Conservation (phyloP, 305 asterid species). For the Rubia peregrina region DNA sequence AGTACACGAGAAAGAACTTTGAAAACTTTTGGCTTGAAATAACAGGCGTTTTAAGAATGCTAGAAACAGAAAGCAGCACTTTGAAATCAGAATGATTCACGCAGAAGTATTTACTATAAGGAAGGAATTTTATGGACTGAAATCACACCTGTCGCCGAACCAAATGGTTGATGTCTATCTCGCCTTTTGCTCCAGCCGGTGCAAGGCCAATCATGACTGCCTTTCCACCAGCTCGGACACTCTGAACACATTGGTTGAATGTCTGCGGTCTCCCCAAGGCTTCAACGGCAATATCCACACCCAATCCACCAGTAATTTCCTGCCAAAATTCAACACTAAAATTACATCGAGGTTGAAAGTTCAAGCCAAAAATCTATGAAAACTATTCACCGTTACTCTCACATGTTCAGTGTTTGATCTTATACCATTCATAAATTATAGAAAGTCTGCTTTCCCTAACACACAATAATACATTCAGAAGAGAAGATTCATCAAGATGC, state of each 20-base stretch:
- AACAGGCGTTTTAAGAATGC: not conserved
- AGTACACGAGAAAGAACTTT: not conserved
- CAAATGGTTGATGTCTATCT: conserved; percentile 87
- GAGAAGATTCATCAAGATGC: conserved; percentile 5
- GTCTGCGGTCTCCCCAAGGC: conserved; percentile 85
- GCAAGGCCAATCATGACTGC: conserved; percentile 99
- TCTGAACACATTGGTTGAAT: conserved; percentile 73
- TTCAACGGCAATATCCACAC: conserved; percentile 91
- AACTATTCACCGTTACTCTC: not conserved
- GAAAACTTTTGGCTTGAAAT: not conserved
- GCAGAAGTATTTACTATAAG: not conserved
- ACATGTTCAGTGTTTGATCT: not conserved
- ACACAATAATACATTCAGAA: conserved; percentile 3
- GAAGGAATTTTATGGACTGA: not conserved
- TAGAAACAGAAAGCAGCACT: not conserved
- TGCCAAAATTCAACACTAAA: conserved; percentile 23
- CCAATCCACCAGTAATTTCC: conserved; percentile 91
- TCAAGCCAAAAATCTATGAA: not conserved
- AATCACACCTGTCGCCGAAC: conserved; percentile 87
- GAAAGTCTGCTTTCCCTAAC: not conserved
- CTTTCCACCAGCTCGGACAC: conserved; percentile 94
- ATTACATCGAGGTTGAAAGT: not conserved
- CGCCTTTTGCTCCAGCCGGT: conserved; percentile 80
- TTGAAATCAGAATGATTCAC: not conserved
- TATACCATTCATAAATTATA: not conserved